Percentiles rank a stretch among this genome's conserved stretches.
phyloP scores from a whole-genome alignment of 2,329 filamentous ascomycete genomes.

The Fusarium clavum region DNA sequence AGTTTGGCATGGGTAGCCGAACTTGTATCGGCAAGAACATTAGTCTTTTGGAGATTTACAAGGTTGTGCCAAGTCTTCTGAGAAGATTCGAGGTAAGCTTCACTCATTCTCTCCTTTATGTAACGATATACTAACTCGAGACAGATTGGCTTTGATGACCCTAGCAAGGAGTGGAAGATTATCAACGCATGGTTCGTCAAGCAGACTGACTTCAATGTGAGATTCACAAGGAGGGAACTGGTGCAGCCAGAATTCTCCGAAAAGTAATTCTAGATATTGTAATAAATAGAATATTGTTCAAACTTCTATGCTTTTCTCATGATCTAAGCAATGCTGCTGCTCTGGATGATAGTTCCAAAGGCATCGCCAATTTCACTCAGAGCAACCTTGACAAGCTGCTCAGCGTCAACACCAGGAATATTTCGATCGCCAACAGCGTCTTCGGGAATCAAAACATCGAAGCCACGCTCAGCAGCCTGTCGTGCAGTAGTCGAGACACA shows the following conservation, averaged over 20 bases:
- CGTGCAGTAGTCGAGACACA: slow-evolving; percentile 73
- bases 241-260: slow-evolving; percentile 50
- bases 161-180: slow-evolving; percentile 66
- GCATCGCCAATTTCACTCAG: slow-evolving; percentile 71
- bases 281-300: not conserved
- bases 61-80: slow-evolving; percentile 62
- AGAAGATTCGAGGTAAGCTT: slow-evolving; percentile 41
- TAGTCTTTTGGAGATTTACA: slow-evolving; percentile 71
- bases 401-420: slow-evolving; percentile 70
- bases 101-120: rapidly evolving
- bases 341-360: slow-evolving; percentile 69
- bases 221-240: slow-evolving; percentile 58
- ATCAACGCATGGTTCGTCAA: slow-evolving; percentile 74
- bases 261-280: slow-evolving; percentile 4
- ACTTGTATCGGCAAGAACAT: slow-evolving; percentile 79
- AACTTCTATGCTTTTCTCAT: not conserved
- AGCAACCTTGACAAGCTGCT: slow-evolving; percentile 62
- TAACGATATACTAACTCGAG: not conserved
- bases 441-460: slow-evolving; percentile 70
- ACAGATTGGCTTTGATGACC: slow-evolving; percentile 66
- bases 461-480: slow-evolving; percentile 69
- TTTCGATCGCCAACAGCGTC: slow-evolving; percentile 75
- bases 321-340: slow-evolving; percentile 44
- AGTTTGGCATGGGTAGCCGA: slow-evolving; percentile 77
- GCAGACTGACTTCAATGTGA: slow-evolving; percentile 65